Conservation (phyloP, 768 basidiomycete genomes). For the Termitomyces sp. region DNA sequence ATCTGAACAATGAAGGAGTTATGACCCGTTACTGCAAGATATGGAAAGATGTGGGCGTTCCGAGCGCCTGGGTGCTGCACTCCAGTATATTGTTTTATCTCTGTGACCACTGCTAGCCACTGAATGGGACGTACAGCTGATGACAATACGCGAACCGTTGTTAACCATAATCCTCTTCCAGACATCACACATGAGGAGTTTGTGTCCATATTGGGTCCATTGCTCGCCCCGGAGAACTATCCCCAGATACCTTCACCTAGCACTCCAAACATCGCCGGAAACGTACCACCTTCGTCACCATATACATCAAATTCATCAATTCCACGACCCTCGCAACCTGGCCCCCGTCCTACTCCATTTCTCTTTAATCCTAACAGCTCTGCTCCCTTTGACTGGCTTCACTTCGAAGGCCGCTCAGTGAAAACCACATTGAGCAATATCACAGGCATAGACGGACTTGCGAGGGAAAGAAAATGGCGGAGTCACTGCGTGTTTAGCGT, state of each 20-base stretch:
- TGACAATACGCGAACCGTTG: constrained; percentile 57
- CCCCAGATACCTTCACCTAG: constrained; percentile 26
- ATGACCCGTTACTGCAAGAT: constrained; percentile 71
- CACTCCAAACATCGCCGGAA: constrained; percentile 21
- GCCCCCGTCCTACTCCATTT: constrained; percentile 23
- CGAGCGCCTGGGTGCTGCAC: constrained; percentile 78
- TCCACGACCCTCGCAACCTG: constrained; percentile 26
- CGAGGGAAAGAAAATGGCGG: constrained; percentile 80
- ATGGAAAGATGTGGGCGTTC: constrained; percentile 67
- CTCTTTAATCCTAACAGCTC: constrained; percentile 49
- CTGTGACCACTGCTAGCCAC: neutral
- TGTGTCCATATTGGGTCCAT: constrained; percentile 70
- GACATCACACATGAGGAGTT: constrained; percentile 88
- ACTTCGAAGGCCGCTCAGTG: constrained; percentile 77
- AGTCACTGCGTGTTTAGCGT: constrained; percentile 78
- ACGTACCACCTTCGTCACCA: constrained; percentile 29
- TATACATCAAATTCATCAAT: constrained; percentile 20
- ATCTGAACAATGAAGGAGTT: constrained; percentile 63
- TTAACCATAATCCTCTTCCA: constrained; percentile 85
- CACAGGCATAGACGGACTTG: constrained; percentile 74
- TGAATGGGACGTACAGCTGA: constrained; percentile 34
- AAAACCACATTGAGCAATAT: constrained; percentile 79
- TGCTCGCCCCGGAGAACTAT: constrained; percentile 80
- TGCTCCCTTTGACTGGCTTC: constrained; percentile 83
- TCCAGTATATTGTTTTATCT: constrained; percentile 43